A percentile compares a stretch with the other conserved stretches of the same genome.
Conservation (phyloP, 2,329 filamentous ascomycete species). For the Sporothrix pseudoabietina region DNA sequence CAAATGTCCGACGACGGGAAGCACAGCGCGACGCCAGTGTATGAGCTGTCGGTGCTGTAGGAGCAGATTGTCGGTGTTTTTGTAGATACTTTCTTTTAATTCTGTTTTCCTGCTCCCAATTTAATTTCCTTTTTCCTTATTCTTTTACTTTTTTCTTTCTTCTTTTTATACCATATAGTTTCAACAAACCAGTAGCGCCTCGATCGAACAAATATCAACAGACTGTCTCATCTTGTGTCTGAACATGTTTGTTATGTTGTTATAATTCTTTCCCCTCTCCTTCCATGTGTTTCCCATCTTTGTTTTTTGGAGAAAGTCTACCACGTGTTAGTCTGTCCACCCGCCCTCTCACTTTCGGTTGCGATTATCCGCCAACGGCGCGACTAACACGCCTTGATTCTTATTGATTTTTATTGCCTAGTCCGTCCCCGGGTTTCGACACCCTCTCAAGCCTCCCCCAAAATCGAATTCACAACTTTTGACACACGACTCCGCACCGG, state of each 20-base stretch:
- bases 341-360: background rate
- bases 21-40: background rate
- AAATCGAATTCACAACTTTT: background rate
- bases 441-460: background rate
- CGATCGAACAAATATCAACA: too few relatives aligned
- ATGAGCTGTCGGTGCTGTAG: background rate
- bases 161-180: too few relatives aligned
- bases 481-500: background rate
- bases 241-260: too few relatives aligned
- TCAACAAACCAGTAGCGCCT: too few relatives aligned
- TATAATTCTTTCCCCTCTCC: background rate
- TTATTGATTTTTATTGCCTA: background rate
- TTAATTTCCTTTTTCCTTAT: too few relatives aligned
- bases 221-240: too few relatives aligned
- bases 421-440: background rate
- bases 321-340: background rate
- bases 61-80: background rate
- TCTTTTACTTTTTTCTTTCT: too few relatives aligned
- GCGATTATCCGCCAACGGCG: background rate
- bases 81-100: too few relatives aligned
- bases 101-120: too few relatives aligned
- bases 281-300: background rate
- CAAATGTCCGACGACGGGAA: background rate
- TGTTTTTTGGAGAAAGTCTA: background rate
- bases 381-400: background rate